Conservation (phyloP, 108 stramenopile species). For the Fragilaria radians region DNA sequence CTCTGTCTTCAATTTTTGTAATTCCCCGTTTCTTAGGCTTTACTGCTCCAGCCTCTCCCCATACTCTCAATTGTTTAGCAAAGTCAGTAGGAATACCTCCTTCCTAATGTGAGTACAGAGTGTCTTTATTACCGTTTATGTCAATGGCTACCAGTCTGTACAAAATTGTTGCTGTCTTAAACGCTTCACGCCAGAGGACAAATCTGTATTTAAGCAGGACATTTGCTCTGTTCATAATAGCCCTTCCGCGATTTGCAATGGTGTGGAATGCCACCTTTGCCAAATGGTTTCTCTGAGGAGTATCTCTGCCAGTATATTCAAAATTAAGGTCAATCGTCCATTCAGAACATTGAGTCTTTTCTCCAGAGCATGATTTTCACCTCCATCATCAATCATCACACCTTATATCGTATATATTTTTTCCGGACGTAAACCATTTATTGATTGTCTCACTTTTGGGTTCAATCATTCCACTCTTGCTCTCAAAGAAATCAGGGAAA, state of each 20-base stretch:
- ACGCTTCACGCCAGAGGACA: constrained; percentile 3
- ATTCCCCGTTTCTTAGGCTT: too few species aligned
- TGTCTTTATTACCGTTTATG: constrained; percentile 2
- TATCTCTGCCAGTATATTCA: too few species aligned
- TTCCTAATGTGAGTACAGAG: constrained; percentile 10
- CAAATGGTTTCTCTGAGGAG: too few species aligned
- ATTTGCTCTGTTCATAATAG: constrained; percentile 1
- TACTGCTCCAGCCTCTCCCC: too few species aligned
- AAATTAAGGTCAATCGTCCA: constrained; percentile 15
- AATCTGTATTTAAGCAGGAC: neutral
- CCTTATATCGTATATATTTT: constrained; percentile 3
- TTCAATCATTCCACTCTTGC: constrained; percentile 11
- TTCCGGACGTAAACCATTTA: constrained; percentile 2
- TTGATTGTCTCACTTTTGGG: constrained; percentile 9
- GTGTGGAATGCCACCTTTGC: constrained; percentile 18
- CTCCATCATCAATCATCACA: constrained; percentile 16
- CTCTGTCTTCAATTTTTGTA: too few species aligned
- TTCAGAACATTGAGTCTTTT: neutral
- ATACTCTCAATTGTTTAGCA: too few species aligned
- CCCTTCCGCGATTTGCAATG: constrained; percentile 3
- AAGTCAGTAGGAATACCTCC: too few species aligned
- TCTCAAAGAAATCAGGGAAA: too few species aligned
- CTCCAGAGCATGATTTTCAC: constrained; percentile 10
- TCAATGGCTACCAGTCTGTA: constrained; percentile 10
- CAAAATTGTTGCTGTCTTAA: constrained; percentile 8